Base-by-base conservation (phyloP, 345 rosid species). In the Anastatica hierochuntica region DNA sequence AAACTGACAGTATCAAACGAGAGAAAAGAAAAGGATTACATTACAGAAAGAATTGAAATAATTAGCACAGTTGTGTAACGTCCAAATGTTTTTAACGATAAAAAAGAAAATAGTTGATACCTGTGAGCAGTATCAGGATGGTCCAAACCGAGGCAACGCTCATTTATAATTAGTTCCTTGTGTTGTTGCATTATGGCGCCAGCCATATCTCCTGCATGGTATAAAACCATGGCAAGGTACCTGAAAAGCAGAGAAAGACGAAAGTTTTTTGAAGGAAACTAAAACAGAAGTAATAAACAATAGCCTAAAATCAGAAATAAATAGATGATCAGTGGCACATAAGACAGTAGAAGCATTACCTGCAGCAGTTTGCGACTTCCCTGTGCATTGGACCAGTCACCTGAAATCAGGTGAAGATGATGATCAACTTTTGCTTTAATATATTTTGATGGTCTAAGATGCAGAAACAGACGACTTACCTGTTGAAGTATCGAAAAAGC, bases 121-220 rank as follows among this genome's bases (percentile, higher is more conserved):
- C 99, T 94, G 79, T 94, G 99, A 56, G 99, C 99, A 58, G 97
- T 88, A 74, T 94, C 99, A 55, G 99, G 99, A 69, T 94, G 99
- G 72, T 94, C 97, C 73, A 94, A 73, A 60, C 97, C 99, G 68
- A 94, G 78, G 67, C 99, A 94, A 21, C 97, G 87, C 58, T 94
- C 99, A 71, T 94, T 94, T 56, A 94, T 94, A 36, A 94, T 94
- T 57, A 94, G 72, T 74, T 94, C 99, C 70, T 94, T 94, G 70
- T 94, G 99, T 76, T 94, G 99, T 58, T 94, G 99, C 77, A 82
- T 82, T n/a, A 94, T 85, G 60, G 99, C 99, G 31, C 97, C 97
- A 61, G 89, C 83, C 95, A 85, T 85, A 67, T 94, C 99, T 63
- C 99, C 99, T 16, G 99, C 99, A 57, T 94, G 99, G 64, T 94